A percentile compares a stretch with the other conserved stretches of the same genome.
These are phyloP conservation scores for Globisporangium cystogenes DNA, from an alignment of 352 stramenopile species.

Conservation along the genomic window DNA sequence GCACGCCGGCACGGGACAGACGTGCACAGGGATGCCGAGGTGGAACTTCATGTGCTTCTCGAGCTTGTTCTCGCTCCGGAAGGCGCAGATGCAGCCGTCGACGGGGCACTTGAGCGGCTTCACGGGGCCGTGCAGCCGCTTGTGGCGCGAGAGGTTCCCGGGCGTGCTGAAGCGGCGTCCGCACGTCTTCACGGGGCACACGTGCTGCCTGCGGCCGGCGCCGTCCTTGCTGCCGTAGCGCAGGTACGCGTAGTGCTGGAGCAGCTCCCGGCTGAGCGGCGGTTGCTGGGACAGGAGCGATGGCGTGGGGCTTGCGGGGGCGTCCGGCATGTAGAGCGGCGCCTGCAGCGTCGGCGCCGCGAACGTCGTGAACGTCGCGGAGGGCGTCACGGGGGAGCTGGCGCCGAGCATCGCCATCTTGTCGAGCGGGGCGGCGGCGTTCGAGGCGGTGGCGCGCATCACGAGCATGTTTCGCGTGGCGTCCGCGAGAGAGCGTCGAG, in stretches of 20 bases:
- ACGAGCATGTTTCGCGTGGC: neutral
- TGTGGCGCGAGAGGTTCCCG: conserved; percentile 55
- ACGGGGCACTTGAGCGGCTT: conserved; percentile 45
- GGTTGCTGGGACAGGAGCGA: neutral
- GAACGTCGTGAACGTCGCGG: neutral
- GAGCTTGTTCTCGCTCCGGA: conserved; percentile 52
- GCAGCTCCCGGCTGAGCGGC: conserved; percentile 11
- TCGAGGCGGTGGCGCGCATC: neutral
- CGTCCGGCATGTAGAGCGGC: no score
- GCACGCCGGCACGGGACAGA: conserved; percentile 31
- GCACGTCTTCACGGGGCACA: conserved; percentile 43
- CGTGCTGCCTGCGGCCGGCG: conserved; percentile 23
- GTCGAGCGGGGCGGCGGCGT: no score
- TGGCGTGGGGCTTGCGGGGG: neutral
- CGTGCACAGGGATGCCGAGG: conserved; percentile 37
- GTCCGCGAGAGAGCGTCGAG: no score
- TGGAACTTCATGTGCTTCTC: conserved; percentile 68
- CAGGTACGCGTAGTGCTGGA: conserved; percentile 16
- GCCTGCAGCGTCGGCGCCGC: neutral
- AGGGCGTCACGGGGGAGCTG: conserved; percentile 1
- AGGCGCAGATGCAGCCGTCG: conserved; percentile 37
- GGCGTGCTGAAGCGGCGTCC: conserved; percentile 45
- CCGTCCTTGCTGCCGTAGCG: conserved; percentile 3
- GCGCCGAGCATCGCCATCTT: conserved; percentile 7
- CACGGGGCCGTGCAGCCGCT: conserved; percentile 47